phyloP scores from a whole-genome alignment of 2,329 filamentous ascomycete genomes.

The Ascochyta clinopodiicola region DNA sequence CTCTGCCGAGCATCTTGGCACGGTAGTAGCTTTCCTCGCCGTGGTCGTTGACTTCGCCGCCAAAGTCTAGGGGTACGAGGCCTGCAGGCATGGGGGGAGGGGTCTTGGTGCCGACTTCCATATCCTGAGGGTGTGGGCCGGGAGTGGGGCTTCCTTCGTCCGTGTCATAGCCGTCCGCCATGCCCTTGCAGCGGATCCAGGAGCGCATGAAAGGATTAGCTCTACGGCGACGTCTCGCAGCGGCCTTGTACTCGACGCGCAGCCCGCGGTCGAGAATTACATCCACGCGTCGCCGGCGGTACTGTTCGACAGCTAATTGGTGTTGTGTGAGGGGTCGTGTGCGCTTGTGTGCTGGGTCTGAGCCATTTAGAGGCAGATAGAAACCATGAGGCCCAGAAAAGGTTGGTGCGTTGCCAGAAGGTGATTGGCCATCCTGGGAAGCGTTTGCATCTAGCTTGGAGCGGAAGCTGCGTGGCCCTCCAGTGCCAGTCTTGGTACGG shows the following conservation, averaged over 20 bases:
- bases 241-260: slow-evolving; percentile 68
- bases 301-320: slow-evolving; percentile 80
- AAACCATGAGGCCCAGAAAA: slow-evolving; percentile 61
- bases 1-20: slow-evolving; percentile 69
- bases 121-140: slow-evolving; percentile 48
- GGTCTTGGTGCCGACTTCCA: slow-evolving; percentile 36
- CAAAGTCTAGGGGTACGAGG: slow-evolving; percentile 63
- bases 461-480: slow-evolving; percentile 42
- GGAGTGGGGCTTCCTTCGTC: slow-evolving; percentile 47
- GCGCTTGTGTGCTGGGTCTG: slow-evolving; percentile 56
- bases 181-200: slow-evolving; percentile 65
- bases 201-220: slow-evolving; percentile 73
- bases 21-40: slow-evolving; percentile 76
- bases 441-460: slow-evolving; percentile 41
- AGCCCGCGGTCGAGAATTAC: slow-evolving; percentile 80
- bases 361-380: slow-evolving; percentile 60
- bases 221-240: slow-evolving; percentile 66
- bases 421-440: slow-evolving; percentile 44
- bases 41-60: slow-evolving; percentile 71
- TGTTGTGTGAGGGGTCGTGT: slow-evolving; percentile 80
- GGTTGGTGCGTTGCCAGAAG: slow-evolving; percentile 39
- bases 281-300: slow-evolving; percentile 79
- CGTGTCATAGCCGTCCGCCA: slow-evolving; percentile 55
- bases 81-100: slow-evolving; percentile 55
- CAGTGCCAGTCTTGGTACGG: slow-evolving; percentile 41